Evolutionary conservation across 202 grass and related monocot species (phyloP).

Genomic region (Cymbopogon flexuosus): DNA sequence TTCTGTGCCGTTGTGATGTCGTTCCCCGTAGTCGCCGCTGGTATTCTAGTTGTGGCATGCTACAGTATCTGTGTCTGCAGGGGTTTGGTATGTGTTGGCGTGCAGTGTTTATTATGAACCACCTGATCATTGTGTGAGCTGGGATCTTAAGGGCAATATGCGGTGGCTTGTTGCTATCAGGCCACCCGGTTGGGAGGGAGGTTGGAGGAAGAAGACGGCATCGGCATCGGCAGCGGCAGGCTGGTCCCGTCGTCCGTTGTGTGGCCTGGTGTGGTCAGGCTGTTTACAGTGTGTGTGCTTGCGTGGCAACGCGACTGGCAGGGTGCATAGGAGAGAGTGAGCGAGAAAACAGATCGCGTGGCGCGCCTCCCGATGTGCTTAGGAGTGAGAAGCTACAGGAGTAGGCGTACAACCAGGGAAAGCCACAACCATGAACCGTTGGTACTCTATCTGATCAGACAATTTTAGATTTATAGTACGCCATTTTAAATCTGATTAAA

Average conservation of each 20-base stretch:
- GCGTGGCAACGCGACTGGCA: not conserved
- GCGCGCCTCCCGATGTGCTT: slow-evolving; percentile 36
- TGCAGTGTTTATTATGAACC: not conserved
- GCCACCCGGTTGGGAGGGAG: not conserved
- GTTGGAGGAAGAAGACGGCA: not conserved
- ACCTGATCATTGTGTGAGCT: not conserved
- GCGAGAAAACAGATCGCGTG: not conserved
- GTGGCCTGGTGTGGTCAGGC: not conserved
- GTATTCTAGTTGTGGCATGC: not conserved
- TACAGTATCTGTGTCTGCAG: not conserved
- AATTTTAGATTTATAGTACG: too few relatives aligned
- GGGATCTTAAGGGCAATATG: not conserved
- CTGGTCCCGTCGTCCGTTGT: not conserved
- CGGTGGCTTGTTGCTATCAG: not conserved
- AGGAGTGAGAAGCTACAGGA: slow-evolving; percentile 18
- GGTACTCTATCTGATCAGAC: too few relatives aligned
- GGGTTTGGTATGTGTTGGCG: not conserved
- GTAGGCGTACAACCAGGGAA: not conserved
- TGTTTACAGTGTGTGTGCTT: not conserved
- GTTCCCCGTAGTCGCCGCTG: not conserved
- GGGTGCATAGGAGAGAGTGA: not conserved
- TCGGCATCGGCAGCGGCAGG: not conserved
- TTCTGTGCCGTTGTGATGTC: not conserved
- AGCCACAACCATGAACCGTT: not conserved
- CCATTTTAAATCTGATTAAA: too few relatives aligned